Evolutionary conservation across 306 rosid genomes (phyloP).

Genomic region (Medicago lupulina): DNA sequence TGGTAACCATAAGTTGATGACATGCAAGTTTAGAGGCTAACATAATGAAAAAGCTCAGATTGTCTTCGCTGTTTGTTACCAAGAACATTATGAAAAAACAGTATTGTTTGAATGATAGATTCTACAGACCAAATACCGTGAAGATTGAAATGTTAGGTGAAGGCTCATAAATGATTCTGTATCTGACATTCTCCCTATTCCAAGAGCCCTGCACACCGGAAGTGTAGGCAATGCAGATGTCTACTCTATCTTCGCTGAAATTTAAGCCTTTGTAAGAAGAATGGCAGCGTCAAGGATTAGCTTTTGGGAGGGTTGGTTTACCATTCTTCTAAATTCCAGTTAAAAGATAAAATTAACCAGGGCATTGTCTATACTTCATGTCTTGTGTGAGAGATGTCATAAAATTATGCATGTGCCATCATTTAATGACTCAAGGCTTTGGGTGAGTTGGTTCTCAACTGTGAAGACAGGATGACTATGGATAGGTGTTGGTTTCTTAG

Average conservation of each 20-base stretch:
- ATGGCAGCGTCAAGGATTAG: not conserved
- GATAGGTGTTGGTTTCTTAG: constrained; percentile 17
- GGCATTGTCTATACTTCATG: constrained; percentile 4
- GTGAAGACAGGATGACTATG: not conserved
- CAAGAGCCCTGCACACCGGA: not conserved
- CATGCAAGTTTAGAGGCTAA: not conserved
- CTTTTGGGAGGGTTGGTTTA: constrained; percentile 5
- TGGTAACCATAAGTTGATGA: not conserved
- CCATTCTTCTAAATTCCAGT: not conserved
- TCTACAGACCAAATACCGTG: not conserved
- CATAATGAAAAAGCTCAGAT: not conserved
- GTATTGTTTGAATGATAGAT: not conserved
- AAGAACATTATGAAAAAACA: not conserved
- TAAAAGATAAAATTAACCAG: not conserved
- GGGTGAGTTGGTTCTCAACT: not conserved
- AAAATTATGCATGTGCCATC: not conserved
- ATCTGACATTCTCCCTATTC: not conserved
- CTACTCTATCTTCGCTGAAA: not conserved
- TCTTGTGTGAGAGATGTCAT: constrained; percentile 1
- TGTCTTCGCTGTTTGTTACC: not conserved
- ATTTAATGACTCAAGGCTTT: not conserved
- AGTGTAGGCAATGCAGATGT: not conserved
- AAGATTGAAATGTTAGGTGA: not conserved
- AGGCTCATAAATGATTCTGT: not conserved
- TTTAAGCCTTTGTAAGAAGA: not conserved